Base-by-base conservation (phyloP, 352 stramenopile species). In the Poterioochromonas sp. region DNA sequence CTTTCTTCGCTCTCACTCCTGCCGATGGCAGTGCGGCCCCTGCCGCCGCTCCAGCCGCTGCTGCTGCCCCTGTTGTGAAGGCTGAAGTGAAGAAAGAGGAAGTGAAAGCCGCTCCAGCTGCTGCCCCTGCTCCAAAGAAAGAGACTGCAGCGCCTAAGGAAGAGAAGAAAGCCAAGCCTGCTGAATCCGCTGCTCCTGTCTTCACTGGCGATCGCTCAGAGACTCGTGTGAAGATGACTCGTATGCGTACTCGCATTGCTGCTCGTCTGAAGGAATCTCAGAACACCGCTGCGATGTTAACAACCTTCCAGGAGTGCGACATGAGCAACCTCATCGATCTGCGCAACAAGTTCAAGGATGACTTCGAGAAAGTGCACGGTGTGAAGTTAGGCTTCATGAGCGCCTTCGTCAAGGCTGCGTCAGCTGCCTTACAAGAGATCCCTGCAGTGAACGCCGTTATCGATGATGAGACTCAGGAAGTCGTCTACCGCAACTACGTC, bases 271-370 rank as follows among this genome's bases (percentile, higher is more conserved):
- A 98, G 83, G 94, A 98, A 81, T 94, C 93, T 40, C 95, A 99
- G 88, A 98, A 98, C 86, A 93, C 91, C 34, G 93, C 94, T 34
- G 96, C 96, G 40, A 98, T 98, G 90, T 88, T 99, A 15, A 98
- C 94, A 26, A 99, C 95, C 60, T 99, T 99, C 88, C 95, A 99
- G 84, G 95, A 99, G 81, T 86, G 96, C 37, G 95, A 99, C 83
- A 91, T 99, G 86, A 88, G 90, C 60, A 93, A 92, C 73, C 86
- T 99, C n/a, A 85, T 85, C 65, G 80, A 70, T 22, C 82, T 97
- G 49, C 88, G 92, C 70, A 90, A 93, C 34, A 90, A 93, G 64
- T 86, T 95, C 40, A 92, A 93, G 76, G 88, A 93, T 12, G 88
- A 89, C 54, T 99, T 99, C 80, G 87, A 94, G 83, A 96, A 97